Evolutionary conservation across 495 filamentous ascomycete species (phyloP).

Genomic region (Lophium mytilinum): DNA sequence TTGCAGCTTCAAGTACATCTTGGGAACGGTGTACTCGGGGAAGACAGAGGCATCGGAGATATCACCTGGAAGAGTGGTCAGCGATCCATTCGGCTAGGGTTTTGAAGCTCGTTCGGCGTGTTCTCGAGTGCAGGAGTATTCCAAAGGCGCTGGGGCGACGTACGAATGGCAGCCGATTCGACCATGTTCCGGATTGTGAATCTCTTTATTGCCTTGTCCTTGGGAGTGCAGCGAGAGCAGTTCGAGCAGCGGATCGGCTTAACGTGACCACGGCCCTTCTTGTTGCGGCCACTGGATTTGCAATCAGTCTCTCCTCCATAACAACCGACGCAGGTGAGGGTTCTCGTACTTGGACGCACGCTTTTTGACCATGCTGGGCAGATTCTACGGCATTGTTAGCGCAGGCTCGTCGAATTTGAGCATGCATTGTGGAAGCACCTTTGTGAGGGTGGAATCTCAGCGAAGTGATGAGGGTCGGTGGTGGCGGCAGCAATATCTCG

Average conservation of each 20-base stretch:
- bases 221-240: conserved; percentile 98
- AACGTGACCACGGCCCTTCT: conserved; percentile 99
- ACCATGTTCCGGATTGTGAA: conserved; percentile 99
- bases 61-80: conserved; percentile 62
- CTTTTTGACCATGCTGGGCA: conserved; percentile 98
- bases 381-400: conserved; percentile 14
- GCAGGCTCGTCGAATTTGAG: background rate
- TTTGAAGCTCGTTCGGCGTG: no score
- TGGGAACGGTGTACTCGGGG: conserved; percentile 97
- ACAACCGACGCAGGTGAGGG: conserved; percentile 1
- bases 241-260: conserved; percentile 99
- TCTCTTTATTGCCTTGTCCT: conserved; percentile 99
- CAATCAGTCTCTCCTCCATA: conserved; percentile 9
- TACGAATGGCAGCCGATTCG: conserved; percentile 98
- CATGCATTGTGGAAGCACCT: no score
- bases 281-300: conserved; percentile 79
- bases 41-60: conserved; percentile 99
- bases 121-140: no score
- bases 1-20: conserved; percentile 99
- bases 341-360: conserved; percentile 84
- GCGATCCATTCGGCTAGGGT: no score
- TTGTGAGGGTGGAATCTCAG: no score
- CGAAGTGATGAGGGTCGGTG: no score
- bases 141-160: conserved; percentile 37
- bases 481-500: no score